A percentile compares a stretch with the other conserved stretches of the same genome.
phyloP scores from a whole-genome alignment of 129 eudicot genomes.

The Rutidosis leptorrhynchoides region DNA sequence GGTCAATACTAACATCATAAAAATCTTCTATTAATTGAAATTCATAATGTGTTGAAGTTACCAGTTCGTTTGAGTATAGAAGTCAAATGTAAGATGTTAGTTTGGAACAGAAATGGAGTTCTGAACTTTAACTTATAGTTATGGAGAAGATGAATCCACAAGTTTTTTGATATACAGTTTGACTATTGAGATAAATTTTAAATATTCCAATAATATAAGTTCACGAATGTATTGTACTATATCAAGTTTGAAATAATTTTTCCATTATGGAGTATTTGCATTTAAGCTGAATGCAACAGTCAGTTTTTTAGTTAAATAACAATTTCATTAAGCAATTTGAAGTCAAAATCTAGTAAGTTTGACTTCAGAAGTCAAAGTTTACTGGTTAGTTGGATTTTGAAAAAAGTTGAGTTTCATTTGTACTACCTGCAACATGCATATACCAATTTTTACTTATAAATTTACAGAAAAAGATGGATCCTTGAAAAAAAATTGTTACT shows the following conservation, averaged over 20 bases:
- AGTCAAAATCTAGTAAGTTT: constrained; percentile 12
- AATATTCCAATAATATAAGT: background rate
- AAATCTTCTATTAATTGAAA: background rate
- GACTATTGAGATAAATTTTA: background rate
- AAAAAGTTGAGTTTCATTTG: background rate
- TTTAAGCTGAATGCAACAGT: background rate
- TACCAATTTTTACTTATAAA: background rate
- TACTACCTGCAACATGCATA: background rate
- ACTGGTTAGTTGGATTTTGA: background rate
- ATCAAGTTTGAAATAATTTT: background rate
- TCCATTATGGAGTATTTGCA: background rate
- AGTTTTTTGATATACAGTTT: no score
- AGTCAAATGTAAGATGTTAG: constrained; percentile 16
- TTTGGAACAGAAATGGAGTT: constrained; percentile 1
- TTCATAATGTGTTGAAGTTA: background rate
- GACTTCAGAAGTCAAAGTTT: background rate
- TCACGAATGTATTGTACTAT: background rate
- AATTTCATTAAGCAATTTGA: background rate
- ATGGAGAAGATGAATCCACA: background rate
- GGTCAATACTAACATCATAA: background rate
- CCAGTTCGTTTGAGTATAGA: background rate
- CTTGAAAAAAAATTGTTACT: background rate
- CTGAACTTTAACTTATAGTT: background rate
- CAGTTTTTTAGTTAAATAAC: background rate
- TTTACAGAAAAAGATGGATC: background rate